Percentiles rank a stretch among this genome's conserved stretches.
Evolutionary conservation across 495 filamentous ascomycete genomes (phyloP).

Genomic region (Xylaria bambusicola): DNA sequence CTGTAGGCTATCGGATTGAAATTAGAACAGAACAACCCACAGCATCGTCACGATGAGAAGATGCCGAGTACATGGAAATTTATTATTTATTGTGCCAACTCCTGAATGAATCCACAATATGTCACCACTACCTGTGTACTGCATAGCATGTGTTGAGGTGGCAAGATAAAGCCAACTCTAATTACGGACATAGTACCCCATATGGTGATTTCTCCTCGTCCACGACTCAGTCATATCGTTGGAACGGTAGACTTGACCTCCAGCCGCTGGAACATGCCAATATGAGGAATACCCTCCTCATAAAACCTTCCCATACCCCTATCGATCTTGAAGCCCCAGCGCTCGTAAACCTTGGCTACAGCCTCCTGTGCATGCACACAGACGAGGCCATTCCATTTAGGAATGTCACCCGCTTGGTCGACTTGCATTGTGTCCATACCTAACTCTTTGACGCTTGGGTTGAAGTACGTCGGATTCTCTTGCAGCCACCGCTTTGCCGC

Average conservation of each 20-base stretch:
- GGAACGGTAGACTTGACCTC: slow-evolving; percentile 21
- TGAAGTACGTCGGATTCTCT: slow-evolving; percentile 54
- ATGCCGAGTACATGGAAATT: too few species aligned
- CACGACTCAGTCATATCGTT: not conserved
- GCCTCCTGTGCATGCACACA: slow-evolving; percentile 73
- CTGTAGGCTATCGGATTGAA: slow-evolving; percentile 4
- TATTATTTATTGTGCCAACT: not conserved
- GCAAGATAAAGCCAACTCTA: too few species aligned
- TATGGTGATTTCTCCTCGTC: not conserved
- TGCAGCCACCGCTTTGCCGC: slow-evolving; percentile 63
- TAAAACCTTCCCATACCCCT: slow-evolving; percentile 71
- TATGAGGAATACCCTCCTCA: slow-evolving; percentile 84
- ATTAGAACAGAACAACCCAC: not conserved
- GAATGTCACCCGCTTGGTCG: slow-evolving; percentile 32
- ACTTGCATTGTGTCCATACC: slow-evolving; percentile 33
- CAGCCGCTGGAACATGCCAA: slow-evolving; percentile 68
- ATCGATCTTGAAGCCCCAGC: slow-evolving; percentile 71
- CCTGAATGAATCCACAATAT: not conserved
- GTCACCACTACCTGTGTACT: not conserved
- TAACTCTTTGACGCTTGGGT: slow-evolving; percentile 49
- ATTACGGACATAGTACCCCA: too few species aligned
- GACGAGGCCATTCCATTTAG: slow-evolving; percentile 67
- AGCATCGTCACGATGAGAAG: not conserved
- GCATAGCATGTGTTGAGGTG: too few species aligned
- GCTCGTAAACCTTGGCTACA: slow-evolving; percentile 61